These are phyloP conservation scores for Chiua virens DNA, from an alignment of 768 basidiomycete genomes.

Conservation along the genomic window DNA sequence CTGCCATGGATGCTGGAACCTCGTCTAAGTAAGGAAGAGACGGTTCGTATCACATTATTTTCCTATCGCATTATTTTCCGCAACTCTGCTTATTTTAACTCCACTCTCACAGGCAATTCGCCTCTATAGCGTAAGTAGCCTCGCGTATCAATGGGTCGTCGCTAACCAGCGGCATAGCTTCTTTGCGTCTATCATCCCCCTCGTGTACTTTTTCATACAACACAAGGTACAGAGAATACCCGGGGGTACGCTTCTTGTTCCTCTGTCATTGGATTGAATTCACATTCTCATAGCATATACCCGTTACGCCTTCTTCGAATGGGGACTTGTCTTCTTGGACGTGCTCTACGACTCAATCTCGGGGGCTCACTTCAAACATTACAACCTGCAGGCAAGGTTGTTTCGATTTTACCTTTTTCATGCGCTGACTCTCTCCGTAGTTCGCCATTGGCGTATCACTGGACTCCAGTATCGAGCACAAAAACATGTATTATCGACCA, in stretches of 20 bases:
- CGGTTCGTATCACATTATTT: constrained; percentile 41
- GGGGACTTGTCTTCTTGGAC: constrained; percentile 76
- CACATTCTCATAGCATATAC: constrained; percentile 66
- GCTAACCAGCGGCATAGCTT: constrained; percentile 48
- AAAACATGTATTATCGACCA: constrained; percentile 47
- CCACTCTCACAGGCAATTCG: constrained; percentile 41
- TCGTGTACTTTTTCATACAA: constrained; percentile 83
- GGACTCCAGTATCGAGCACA: constrained; percentile 20
- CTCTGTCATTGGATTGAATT: background rate
- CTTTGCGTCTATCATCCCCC: constrained; percentile 64
- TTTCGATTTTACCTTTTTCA: background rate
- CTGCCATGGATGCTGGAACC: constrained; percentile 82
- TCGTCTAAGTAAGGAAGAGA: constrained; percentile 43
- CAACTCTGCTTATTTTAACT: background rate
- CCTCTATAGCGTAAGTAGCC: constrained; percentile 47
- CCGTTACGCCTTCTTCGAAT: constrained; percentile 83
- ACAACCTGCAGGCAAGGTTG: constrained; percentile 50
- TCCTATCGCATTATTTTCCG: too few relatives aligned
- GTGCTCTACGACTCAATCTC: constrained; percentile 70
- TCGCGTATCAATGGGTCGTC: background rate
- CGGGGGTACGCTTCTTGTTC: constrained; percentile 53
- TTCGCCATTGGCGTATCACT: constrained; percentile 29
- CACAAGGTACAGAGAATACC: constrained; percentile 80
- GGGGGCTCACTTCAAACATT: constrained; percentile 56
- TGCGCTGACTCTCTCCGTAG: constrained; percentile 8